A percentile compares a stretch with the other conserved stretches of the same genome.
These are phyloP conservation scores for Pleurotus giganteus DNA, from an alignment of 768 basidiomycete genomes.

Conservation along the genomic window DNA sequence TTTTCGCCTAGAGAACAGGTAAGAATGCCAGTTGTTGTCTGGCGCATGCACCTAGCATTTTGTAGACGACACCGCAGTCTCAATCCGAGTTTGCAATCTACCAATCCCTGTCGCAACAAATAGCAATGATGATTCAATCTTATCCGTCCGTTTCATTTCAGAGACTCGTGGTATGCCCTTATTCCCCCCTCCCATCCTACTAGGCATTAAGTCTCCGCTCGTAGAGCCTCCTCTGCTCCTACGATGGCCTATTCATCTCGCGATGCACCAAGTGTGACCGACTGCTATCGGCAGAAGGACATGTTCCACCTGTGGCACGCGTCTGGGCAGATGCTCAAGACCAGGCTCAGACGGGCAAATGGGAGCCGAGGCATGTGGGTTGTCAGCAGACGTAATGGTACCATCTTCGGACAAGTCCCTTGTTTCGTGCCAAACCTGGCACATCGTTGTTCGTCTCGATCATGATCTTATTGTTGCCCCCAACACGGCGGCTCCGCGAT, in stretches of 20 bases:
- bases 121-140: constrained; percentile 56
- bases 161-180: constrained; percentile 43
- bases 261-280: constrained; percentile 61
- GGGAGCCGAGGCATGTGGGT: constrained; percentile 51
- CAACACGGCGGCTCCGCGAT: background rate
- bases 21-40: constrained; percentile 15
- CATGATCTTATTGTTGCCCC: background rate
- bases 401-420: background rate
- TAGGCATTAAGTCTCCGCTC: background rate
- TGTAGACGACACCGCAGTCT: constrained; percentile 64
- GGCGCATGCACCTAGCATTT: background rate
- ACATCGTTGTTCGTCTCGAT: background rate
- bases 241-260: constrained; percentile 60
- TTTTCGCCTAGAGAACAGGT: constrained; percentile 78
- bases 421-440: background rate
- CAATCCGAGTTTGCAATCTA: constrained; percentile 68
- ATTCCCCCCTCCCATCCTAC: background rate
- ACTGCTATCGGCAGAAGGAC: constrained; percentile 66
- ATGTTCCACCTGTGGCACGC: constrained; percentile 70
- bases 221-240: constrained; percentile 53
- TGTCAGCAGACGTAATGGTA: background rate
- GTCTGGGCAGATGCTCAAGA: constrained; percentile 40
- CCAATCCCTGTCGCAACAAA: constrained; percentile 63
- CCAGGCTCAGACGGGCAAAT: constrained; percentile 28
- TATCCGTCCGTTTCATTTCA: constrained; percentile 54